A percentile compares a stretch with the other conserved stretches of the same genome.
Conservation (phyloP, 2,329 filamentous ascomycete species). For the Microdochium bolleyi region DNA sequence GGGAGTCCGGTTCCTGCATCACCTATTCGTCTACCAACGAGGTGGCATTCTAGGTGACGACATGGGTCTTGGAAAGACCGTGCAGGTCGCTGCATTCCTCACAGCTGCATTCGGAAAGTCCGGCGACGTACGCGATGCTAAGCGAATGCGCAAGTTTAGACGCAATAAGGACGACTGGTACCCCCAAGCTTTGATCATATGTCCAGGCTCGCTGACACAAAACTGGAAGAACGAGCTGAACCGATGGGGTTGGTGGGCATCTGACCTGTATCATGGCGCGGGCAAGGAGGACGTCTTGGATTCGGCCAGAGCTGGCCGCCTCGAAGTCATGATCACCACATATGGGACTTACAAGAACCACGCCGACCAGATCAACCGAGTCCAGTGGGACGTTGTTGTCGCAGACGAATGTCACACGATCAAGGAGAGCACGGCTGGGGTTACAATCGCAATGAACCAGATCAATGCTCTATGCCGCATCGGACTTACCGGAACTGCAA, state of each 20-base stretch:
- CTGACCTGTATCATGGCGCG: conserved; percentile 71
- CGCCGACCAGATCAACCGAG: conserved; percentile 64
- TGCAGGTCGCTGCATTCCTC: conserved; percentile 90
- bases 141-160: conserved; percentile 81
- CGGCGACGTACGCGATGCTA: conserved; percentile 75
- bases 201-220: conserved; percentile 77
- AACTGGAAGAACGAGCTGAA: conserved; percentile 87
- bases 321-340: conserved; percentile 91
- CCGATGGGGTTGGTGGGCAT: conserved; percentile 94
- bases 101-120: conserved; percentile 92
- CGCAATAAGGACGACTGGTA: conserved; percentile 62
- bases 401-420: conserved; percentile 90
- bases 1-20: conserved; percentile 78
- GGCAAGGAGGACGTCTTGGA: conserved; percentile 62
- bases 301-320: conserved; percentile 64
- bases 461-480: conserved; percentile 89
- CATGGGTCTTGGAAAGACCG: conserved; percentile 95
- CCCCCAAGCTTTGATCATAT: conserved; percentile 75
- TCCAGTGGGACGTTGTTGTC: conserved; percentile 89
- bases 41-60: conserved; percentile 91
- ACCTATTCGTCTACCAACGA: conserved; percentile 82
- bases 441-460: conserved; percentile 79
- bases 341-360: conserved; percentile 85
- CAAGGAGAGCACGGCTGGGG: conserved; percentile 71
- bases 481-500: conserved; percentile 88